A percentile compares a stretch with the other conserved stretches of the same genome.
phyloP scores from a whole-genome alignment of 345 rosid species.

The Cardiospermum halicacabum region DNA sequence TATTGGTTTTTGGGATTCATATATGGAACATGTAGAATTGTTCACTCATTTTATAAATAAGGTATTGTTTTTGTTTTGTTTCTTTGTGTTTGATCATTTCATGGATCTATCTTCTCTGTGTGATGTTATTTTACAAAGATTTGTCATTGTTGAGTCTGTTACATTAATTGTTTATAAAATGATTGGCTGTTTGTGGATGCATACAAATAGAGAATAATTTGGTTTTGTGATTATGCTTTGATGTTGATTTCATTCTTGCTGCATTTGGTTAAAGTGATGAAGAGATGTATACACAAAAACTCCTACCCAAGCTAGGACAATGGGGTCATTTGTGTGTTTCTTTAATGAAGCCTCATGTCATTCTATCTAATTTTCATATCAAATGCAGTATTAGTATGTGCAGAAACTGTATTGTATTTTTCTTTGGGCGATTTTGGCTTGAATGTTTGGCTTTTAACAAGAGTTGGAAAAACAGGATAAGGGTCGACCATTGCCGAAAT shows the following conservation, averaged over 20 bases:
- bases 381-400: neutral
- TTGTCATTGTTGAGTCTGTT: neutral
- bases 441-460: neutral
- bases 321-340: neutral
- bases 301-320: neutral
- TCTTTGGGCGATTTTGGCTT: neutral
- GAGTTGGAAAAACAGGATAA: slow-evolving; percentile 21
- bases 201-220: neutral
- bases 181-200: neutral
- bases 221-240: neutral
- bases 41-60: neutral
- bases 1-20: neutral
- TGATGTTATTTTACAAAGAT: neutral
- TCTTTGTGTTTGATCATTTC: neutral
- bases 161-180: neutral
- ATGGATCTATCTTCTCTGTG: neutral
- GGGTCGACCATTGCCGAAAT: slow-evolving; percentile 52
- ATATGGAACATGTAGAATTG: neutral
- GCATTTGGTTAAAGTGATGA: neutral
- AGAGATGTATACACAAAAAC: no score
- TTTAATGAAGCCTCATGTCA: neutral
- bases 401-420: neutral
- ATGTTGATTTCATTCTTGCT: neutral
- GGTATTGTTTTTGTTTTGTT: neutral
- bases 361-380: neutral